Evolutionary conservation across 1,139 yeast species (phyloP).

Genomic region (Lodderomyces pseudojiufengensis): DNA sequence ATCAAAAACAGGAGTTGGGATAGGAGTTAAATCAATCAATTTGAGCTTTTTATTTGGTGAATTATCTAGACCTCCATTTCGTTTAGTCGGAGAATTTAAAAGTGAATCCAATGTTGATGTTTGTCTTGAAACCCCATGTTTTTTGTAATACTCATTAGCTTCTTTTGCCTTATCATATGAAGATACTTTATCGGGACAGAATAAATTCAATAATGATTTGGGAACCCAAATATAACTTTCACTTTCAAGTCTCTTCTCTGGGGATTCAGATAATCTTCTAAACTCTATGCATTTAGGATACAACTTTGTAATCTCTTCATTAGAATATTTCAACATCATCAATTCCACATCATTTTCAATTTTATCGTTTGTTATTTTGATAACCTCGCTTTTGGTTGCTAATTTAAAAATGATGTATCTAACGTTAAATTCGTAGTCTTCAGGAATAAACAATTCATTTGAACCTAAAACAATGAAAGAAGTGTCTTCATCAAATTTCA

Average conservation of each 20-base stretch:
- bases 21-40: neutral
- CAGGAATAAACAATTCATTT: constrained; percentile 4
- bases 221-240: constrained; percentile 18
- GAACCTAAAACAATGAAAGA: neutral
- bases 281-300: constrained; percentile 10
- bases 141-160: constrained; percentile 7
- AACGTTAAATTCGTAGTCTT: constrained; percentile 5
- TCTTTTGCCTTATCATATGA: constrained; percentile 9
- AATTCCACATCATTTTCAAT: constrained; percentile 10
- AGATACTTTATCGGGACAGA: constrained; percentile 10
- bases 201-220: constrained; percentile 11
- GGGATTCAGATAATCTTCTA: constrained; percentile 5
- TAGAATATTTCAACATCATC: constrained; percentile 11
- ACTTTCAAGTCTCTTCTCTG: constrained; percentile 1
- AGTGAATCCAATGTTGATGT: constrained; percentile 11
- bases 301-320: constrained; percentile 4
- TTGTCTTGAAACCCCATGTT: constrained; percentile 8
- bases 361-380: constrained; percentile 8
- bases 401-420: constrained; percentile 8
- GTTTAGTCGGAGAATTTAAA: constrained; percentile 8
- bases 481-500: neutral
- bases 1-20: neutral
- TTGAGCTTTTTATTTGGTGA: neutral
- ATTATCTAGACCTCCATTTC: neutral
- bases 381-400: constrained; percentile 5